Base-by-base conservation (phyloP, 2,329 filamentous ascomycete species). In the Trichoderma endophyticum region DNA sequence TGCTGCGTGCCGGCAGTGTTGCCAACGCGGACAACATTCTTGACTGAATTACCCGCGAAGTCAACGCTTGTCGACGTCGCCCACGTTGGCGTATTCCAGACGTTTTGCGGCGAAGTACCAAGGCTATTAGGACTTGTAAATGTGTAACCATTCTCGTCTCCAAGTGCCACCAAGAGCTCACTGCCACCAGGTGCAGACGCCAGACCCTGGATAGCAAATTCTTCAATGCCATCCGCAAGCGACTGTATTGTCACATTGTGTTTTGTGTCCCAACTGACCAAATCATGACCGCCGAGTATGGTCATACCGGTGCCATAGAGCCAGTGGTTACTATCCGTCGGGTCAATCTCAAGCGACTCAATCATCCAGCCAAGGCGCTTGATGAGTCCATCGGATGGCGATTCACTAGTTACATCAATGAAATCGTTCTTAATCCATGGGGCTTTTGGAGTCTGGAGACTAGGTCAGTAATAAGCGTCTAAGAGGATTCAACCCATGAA, bases 351-450 rank as follows among this genome's bases (percentile, higher is more conserved):
- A 51, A 69, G 66, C 5, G 66, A 69, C 26, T 69, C 66, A 8
- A 69, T 69, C 66, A 69, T 69, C 66, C 66, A 69, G 4, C 66
- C 66, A 12, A 69, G 56, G 18, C 66, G 66, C 66, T 69, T 69
- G 39, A 69, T 69, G 2, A 69, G 36, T 3, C 56, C 56, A 8
- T 60, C 66, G n/a, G 66, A 51, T 3, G 66, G 36, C 2, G 66
- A 61, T 15, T 69, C 66, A 28, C 56, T 61, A 12, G 66, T 69
- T 18, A 69, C 36, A 15, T 69, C 66, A 18, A 69, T 69, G 28
- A 69, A 69, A 32, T 69, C 30, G n/a, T 69, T 69, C 39, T 69
- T 69, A 6, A 69, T 69, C 66, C 66, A 69, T 51, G 66, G 66
- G 1, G 66, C 66, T 36, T 32, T 26, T 11, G 66, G 66, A n/a